Conservation (phyloP, 495 filamentous ascomycete genomes). For the Penicillium cataractarum region DNA sequence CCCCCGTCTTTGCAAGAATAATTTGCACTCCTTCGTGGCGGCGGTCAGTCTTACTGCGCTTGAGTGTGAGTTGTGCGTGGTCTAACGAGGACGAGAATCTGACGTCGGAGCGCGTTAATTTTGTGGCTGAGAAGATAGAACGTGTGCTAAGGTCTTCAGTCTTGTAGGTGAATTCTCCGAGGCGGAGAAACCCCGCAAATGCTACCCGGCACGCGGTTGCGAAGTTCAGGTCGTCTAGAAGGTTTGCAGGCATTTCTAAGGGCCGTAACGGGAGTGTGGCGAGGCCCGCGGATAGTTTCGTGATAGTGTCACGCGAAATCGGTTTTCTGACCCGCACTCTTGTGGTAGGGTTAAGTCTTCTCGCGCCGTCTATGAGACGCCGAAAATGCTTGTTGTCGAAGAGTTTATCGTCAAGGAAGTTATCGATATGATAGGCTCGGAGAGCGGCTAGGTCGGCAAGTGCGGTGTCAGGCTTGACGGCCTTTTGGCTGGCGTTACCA, state of each 20-base stretch:
- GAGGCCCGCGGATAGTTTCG: slow-evolving; percentile 12
- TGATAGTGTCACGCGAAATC: slow-evolving; percentile 13
- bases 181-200: slow-evolving; percentile 7
- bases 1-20: slow-evolving; percentile 13
- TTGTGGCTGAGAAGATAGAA: neutral
- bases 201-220: slow-evolving; percentile 9
- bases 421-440: neutral
- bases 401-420: neutral
- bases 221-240: slow-evolving; percentile 14
- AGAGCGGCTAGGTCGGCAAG: neutral
- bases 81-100: slow-evolving; percentile 18
- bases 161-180: slow-evolving; percentile 16
- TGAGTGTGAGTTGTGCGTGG: slow-evolving; percentile 14
- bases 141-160: neutral
- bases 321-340: slow-evolving; percentile 14
- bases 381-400: neutral
- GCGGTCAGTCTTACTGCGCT: slow-evolving; percentile 14
- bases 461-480: neutral
- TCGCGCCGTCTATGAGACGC: neutral
- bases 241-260: slow-evolving; percentile 10
- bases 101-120: neutral
- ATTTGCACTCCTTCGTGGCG: slow-evolving; percentile 15
- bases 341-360: neutral
- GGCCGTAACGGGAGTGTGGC: slow-evolving; percentile 5
- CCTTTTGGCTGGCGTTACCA: neutral